Conservation (phyloP, 129 eudicot genomes). For the Deinandra increscens region DNA sequence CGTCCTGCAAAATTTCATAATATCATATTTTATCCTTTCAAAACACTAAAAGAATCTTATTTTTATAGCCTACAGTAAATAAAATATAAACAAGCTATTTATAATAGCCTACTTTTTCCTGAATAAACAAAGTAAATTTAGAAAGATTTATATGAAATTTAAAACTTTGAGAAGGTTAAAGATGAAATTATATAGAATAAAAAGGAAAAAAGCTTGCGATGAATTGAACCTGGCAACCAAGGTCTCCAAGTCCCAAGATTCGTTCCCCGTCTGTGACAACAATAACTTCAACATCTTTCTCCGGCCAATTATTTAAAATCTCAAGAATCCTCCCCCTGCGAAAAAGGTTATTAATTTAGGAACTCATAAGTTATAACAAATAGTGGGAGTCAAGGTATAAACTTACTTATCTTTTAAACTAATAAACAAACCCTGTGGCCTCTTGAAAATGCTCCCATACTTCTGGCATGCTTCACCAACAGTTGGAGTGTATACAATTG, state of each 20-base stretch:
- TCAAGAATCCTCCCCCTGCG: slow-evolving; percentile 74
- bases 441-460: slow-evolving; percentile 80
- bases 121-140: no score
- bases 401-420: slow-evolving; percentile 80
- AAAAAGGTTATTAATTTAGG: slow-evolving; percentile 26
- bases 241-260: slow-evolving; percentile 89
- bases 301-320: slow-evolving; percentile 83
- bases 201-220: background rate
- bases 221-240: slow-evolving; percentile 89
- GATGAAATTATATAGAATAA: no score
- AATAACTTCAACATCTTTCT: slow-evolving; percentile 75
- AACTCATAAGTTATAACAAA: background rate
- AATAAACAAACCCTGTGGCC: slow-evolving; percentile 83
- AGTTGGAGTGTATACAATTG: slow-evolving; percentile 90
- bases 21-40: no score
- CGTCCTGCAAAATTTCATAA: no score
- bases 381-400: background rate
- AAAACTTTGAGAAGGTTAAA: no score
- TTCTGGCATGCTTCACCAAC: slow-evolving; percentile 97
- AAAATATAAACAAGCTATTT: no score
- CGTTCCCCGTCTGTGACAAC: slow-evolving; percentile 95
- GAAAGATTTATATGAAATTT: no score
- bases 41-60: no score
- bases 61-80: no score
- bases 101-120: no score